Percentiles rank a stretch among this genome's conserved stretches.
Conservation (phyloP, 2,329 filamentous ascomycete genomes). For the Colletotrichum cereale region DNA sequence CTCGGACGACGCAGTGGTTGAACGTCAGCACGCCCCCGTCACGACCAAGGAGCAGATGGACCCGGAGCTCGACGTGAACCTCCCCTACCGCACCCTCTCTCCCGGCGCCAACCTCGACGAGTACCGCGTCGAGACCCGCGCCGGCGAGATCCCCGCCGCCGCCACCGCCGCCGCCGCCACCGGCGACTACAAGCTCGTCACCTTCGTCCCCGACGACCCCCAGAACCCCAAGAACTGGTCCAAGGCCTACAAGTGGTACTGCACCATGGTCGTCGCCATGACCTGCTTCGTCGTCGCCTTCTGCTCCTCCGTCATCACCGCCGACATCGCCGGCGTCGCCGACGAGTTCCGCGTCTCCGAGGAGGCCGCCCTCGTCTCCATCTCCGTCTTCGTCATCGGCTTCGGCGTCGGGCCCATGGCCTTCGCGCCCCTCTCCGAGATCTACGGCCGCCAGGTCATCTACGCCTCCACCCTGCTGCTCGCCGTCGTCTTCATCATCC, state of each 20-base stretch:
- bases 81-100: conserved; percentile 75
- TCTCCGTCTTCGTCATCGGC: conserved; percentile 84
- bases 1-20: background rate
- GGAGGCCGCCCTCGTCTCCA: conserved; percentile 78
- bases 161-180: conserved; percentile 14
- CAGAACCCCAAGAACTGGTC: conserved; percentile 91
- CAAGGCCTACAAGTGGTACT: conserved; percentile 83
- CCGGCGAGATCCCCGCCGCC: conserved; percentile 70
- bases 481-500: conserved; percentile 84
- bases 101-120: conserved; percentile 73
- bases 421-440: conserved; percentile 83
- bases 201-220: conserved; percentile 76
- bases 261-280: conserved; percentile 84
- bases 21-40: conserved; percentile 29
- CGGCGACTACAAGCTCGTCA: conserved; percentile 64
- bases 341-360: conserved; percentile 75
- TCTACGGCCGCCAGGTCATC: conserved; percentile 78
- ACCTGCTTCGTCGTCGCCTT: conserved; percentile 83
- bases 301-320: conserved; percentile 80
- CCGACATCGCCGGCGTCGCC: conserved; percentile 75
- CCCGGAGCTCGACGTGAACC: conserved; percentile 63
- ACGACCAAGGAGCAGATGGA: conserved; percentile 53
- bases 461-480: conserved; percentile 77
- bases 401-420: conserved; percentile 85
- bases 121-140: conserved; percentile 72